Conservation (phyloP, 192 early-diverging fungal species). For the Backusella tuberculispora region DNA sequence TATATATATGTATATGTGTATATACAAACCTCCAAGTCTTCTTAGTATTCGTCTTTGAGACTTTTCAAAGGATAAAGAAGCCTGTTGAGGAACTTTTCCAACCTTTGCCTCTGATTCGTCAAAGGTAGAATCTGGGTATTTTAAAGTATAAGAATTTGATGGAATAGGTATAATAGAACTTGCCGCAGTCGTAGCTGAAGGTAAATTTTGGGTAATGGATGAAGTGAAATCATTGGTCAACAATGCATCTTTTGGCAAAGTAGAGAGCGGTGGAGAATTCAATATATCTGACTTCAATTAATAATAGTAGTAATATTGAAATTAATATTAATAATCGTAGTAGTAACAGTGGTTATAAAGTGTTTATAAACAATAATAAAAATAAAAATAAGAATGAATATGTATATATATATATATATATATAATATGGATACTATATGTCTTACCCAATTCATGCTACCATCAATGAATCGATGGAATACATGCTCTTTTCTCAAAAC, state of each 20-base stretch:
- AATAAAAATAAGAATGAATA: too few species aligned
- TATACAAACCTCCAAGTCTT: conserved; percentile 55
- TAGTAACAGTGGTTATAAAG: too few species aligned
- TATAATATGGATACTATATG: background rate
- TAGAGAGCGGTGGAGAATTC: conserved; percentile 66
- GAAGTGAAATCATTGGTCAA: conserved; percentile 16
- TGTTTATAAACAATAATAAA: too few species aligned
- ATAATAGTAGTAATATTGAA: background rate
- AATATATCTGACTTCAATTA: conserved; percentile 59
- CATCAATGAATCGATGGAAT: conserved; percentile 89
- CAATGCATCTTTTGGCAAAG: conserved; percentile 66
- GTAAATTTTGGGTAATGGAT: conserved; percentile 35
- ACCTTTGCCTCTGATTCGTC: conserved; percentile 87
- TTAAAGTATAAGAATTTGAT: conserved; percentile 54
- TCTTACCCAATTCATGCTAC: conserved; percentile 65
- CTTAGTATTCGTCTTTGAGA: conserved; percentile 71
- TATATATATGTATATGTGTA: background rate
- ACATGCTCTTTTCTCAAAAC: conserved; percentile 84
- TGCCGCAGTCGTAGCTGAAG: conserved; percentile 21
- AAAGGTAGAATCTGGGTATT: conserved; percentile 79
- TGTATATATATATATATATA: background rate
- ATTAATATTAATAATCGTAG: too few species aligned
- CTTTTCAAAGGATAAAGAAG: conserved; percentile 66
- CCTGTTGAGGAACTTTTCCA: conserved; percentile 75
- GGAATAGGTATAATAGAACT: conserved; percentile 46